Evolutionary conservation across 2,329 filamentous ascomycete genomes (phyloP).

Genomic region (Macroventuria anomochaeta): DNA sequence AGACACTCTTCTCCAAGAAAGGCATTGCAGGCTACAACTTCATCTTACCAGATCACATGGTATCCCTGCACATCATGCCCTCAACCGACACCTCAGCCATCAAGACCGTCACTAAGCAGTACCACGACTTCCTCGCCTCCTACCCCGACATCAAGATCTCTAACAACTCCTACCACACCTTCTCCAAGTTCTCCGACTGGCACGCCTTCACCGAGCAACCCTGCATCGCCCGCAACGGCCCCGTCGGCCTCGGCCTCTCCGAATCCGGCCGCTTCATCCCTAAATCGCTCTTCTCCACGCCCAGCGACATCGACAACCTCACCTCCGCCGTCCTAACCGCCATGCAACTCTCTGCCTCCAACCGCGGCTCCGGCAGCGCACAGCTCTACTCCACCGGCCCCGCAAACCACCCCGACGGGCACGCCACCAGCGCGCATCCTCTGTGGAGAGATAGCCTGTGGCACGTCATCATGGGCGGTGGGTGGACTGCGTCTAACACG

Average conservation of each 20-base stretch:
- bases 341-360: conserved; percentile 42
- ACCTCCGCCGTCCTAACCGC: conserved; percentile 41
- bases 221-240: conserved; percentile 42
- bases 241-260: conserved; percentile 43
- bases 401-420: conserved; percentile 39
- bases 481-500: conserved; percentile 34
- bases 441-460: conserved; percentile 44
- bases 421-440: conserved; percentile 41
- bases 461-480: conserved; percentile 44
- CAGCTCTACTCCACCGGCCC: conserved; percentile 48
- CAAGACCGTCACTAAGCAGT: conserved; percentile 37
- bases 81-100: conserved; percentile 34
- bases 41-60: conserved; percentile 38
- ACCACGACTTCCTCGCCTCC: conserved; percentile 38
- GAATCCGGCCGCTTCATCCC: conserved; percentile 46
- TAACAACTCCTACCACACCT: conserved; percentile 42
- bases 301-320: conserved; percentile 29
- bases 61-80: conserved; percentile 43
- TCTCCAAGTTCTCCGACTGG: conserved; percentile 42
- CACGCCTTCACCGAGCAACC: conserved; percentile 39
- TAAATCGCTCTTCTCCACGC: conserved; percentile 33
- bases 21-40: conserved; percentile 49
- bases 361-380: conserved; percentile 35
- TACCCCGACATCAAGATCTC: conserved; percentile 43
- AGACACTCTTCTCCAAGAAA: conserved; percentile 36